Evolutionary conservation across 1,284 basidiomycete species (phyloP), one percentile per base, ranked within the genome.

Genomic region (Grifola frondosa): DNA sequence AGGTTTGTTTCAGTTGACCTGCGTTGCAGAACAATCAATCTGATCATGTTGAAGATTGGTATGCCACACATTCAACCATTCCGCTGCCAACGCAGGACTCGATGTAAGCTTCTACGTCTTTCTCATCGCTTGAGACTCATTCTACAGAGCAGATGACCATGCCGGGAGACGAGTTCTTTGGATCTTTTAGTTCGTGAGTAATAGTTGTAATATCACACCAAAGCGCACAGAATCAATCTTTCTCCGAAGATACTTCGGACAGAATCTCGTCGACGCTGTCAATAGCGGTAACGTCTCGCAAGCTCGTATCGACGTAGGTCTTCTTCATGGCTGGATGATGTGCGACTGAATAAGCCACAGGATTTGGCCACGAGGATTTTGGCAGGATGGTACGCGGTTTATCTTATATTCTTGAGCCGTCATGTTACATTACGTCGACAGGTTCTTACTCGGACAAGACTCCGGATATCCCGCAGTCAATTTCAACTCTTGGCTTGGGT

Each of bases 361-460:
- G 78, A 88, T 56, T 74, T 84, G 72, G 80, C 80, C 1, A 69
- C 72, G 9, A 74, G 81, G 15, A 80, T 84, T 45, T 59, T 84
- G 30, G 80, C 81, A n/a, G 75, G 68, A 17, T 85, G 76, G 74
- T 77, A 58, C 34, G 56, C 41, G 5, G 30, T 10, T 5, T 5
- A 1, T 4, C 22, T 20, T 6, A 9, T 23, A n/a, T 7, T 5
- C 26, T 10, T 4, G 20, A 3, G 13, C 7, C 3, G 4, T 6
- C 4, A 26, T 12, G 11, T 42, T 12, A 42, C 24, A 16, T 15
- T 4, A 1, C 23, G n/a, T 33, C 9, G 7, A 13, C 16, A 75
- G 72, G 70, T 84, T 78, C 59, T 63, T 81, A 13, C 56, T 81
- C 3, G 75, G 74, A 9, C 83, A 86, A 62, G 81, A 86, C 55